phyloP scores from a whole-genome alignment of 1,284 basidiomycete genomes.

The Tilletia setariae region DNA sequence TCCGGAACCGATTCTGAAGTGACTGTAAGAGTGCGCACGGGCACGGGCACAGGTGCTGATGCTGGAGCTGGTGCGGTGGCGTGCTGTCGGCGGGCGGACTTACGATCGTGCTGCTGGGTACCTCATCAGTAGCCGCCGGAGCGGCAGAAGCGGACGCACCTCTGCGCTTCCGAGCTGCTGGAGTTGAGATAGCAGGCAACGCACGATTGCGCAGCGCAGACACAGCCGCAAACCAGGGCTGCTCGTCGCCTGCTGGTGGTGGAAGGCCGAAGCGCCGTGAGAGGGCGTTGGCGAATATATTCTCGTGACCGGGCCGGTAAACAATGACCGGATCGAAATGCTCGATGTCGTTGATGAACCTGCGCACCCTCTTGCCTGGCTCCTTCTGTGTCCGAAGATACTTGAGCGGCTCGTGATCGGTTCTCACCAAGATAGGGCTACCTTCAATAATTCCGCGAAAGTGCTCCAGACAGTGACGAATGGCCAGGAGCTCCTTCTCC shows the following conservation, averaged over 20 bases:
- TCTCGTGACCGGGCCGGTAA: background rate
- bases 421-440: background rate
- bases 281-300: background rate
- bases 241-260: background rate
- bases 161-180: background rate
- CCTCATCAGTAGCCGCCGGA: too few species aligned
- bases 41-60: too few species aligned
- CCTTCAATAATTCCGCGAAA: background rate
- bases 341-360: background rate
- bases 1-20: too few species aligned
- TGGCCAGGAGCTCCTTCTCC: constrained; percentile 10
- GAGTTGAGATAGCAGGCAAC: background rate
- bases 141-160: too few species aligned
- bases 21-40: too few species aligned
- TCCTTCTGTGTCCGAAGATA: background rate
- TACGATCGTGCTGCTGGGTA: too few species aligned
- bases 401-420: background rate
- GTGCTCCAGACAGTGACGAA: background rate
- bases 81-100: too few species aligned
- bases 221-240: background rate
- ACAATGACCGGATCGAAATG: background rate
- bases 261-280: background rate
- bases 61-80: too few species aligned
- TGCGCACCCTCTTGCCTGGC: background rate
- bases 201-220: background rate